A percentile compares a stretch with the other conserved stretches of the same genome.
These are phyloP conservation scores for Penicillium vulpinum DNA, from an alignment of 2,329 filamentous ascomycete genomes.

Conservation along the genomic window DNA sequence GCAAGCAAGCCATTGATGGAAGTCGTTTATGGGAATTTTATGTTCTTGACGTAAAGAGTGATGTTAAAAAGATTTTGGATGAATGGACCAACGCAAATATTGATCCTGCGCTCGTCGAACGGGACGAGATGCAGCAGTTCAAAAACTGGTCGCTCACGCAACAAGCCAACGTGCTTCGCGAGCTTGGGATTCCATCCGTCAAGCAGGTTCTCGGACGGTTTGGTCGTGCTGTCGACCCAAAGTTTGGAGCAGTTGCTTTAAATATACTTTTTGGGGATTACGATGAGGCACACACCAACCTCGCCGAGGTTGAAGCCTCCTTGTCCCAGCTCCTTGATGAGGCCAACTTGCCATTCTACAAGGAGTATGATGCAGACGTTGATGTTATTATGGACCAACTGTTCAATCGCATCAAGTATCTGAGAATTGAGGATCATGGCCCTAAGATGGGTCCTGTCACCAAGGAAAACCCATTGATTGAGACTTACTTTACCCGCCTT, in stretches of 20 bases:
- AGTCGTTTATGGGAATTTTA: slow-evolving; percentile 94
- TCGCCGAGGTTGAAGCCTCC: slow-evolving; percentile 51
- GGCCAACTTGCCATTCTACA: slow-evolving; percentile 83
- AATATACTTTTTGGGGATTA: slow-evolving; percentile 69
- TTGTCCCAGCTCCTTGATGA: slow-evolving; percentile 70
- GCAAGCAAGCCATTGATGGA: slow-evolving; percentile 72
- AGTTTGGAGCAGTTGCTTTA: slow-evolving; percentile 67
- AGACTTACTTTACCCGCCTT: slow-evolving; percentile 91
- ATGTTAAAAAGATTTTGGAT: slow-evolving; percentile 67
- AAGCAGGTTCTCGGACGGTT: slow-evolving; percentile 80
- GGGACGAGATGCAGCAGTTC: slow-evolving; percentile 48
- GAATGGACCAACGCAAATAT: slow-evolving; percentile 61
- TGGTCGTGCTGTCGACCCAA: slow-evolving; percentile 68
- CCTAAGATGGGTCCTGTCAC: slow-evolving; percentile 82
- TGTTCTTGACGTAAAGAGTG: slow-evolving; percentile 72
- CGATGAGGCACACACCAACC: slow-evolving; percentile 49
- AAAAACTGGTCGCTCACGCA: slow-evolving; percentile 57
- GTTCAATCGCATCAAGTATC: slow-evolving; percentile 92
- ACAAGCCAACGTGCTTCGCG: slow-evolving; percentile 61
- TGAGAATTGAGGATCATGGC: slow-evolving; percentile 87
- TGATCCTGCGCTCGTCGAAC: slow-evolving; percentile 16
- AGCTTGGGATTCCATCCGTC: slow-evolving; percentile 68
- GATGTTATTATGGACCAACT: slow-evolving; percentile 84
- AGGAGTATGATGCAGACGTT: slow-evolving; percentile 84
- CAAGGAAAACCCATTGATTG: slow-evolving; percentile 75